Conservation (phyloP, 2,329 filamentous ascomycete genomes). For the Sphaerulina vaccinii region DNA sequence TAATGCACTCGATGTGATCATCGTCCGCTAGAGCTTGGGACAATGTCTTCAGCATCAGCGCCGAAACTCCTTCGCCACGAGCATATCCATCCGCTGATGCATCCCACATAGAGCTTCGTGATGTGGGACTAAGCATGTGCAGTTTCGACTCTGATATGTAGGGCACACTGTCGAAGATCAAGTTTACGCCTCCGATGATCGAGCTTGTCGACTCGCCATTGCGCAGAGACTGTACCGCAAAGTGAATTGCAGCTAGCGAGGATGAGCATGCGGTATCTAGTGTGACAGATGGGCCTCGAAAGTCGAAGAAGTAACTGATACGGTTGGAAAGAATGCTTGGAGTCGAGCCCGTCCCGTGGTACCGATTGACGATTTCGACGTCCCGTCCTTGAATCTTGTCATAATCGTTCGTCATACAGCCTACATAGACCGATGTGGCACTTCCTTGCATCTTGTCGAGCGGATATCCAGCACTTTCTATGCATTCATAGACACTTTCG, state of each 20-base stretch:
- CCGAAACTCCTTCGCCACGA: constrained; percentile 55
- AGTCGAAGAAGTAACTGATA: constrained; percentile 30
- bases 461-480: constrained; percentile 24
- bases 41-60: constrained; percentile 54
- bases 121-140: constrained; percentile 30
- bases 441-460: constrained; percentile 20
- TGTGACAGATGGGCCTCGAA: constrained; percentile 28
- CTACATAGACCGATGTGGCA: constrained; percentile 27
- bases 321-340: constrained; percentile 27
- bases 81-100: constrained; percentile 50
- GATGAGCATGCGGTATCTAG: constrained; percentile 51
- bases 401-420: constrained; percentile 29
- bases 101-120: constrained; percentile 35
- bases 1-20: constrained; percentile 45
- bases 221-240: constrained; percentile 36
- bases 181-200: constrained; percentile 28
- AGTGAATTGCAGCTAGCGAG: constrained; percentile 40
- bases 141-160: constrained; percentile 23
- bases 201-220: constrained; percentile 27
- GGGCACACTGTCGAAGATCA: constrained; percentile 27
- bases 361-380: constrained; percentile 21
- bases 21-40: constrained; percentile 48
- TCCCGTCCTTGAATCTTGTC: constrained; percentile 26
- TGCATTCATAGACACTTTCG: constrained; percentile 27
- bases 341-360: constrained; percentile 28